These are phyloP conservation scores for Gonapodya sp. DNA, from an alignment of 192 early-diverging fungal genomes.

Conservation along the genomic window DNA sequence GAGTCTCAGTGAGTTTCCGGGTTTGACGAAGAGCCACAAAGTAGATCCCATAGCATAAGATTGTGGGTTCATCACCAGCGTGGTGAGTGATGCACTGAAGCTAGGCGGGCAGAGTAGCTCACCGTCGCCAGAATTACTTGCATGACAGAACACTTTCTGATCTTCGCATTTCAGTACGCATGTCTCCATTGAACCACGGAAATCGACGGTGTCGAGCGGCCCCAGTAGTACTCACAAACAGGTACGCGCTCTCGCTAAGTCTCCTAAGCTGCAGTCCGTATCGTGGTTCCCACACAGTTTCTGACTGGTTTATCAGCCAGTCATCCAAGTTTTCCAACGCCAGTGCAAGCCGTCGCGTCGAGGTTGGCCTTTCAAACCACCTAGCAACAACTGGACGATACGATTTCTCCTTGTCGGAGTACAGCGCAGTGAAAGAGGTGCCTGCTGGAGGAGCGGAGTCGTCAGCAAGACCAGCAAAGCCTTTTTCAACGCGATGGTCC, in stretches of 20 bases:
- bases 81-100: no score
- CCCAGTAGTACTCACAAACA: neutral
- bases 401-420: neutral
- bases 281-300: neutral
- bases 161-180: no score
- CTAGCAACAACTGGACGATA: neutral
- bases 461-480: neutral
- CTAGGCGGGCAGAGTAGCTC: no score
- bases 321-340: neutral
- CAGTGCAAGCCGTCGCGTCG: neutral
- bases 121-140: no score
- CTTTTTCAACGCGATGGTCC: neutral
- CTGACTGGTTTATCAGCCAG: neutral
- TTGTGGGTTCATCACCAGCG: no score
- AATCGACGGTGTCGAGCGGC: no score
- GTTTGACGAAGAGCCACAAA: no score
- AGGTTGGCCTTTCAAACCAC: neutral
- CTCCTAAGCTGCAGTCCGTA: neutral
- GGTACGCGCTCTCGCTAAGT: neutral
- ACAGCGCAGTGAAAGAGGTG: neutral
- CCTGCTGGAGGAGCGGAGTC: neutral
- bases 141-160: no score
- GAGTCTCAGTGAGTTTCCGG: no score
- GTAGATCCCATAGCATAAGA: no score
- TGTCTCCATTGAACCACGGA: no score